phyloP scores from a whole-genome alignment of 2,329 filamentous ascomycete species.

The Ophiognomonia clavigignenti-juglandacearum region DNA sequence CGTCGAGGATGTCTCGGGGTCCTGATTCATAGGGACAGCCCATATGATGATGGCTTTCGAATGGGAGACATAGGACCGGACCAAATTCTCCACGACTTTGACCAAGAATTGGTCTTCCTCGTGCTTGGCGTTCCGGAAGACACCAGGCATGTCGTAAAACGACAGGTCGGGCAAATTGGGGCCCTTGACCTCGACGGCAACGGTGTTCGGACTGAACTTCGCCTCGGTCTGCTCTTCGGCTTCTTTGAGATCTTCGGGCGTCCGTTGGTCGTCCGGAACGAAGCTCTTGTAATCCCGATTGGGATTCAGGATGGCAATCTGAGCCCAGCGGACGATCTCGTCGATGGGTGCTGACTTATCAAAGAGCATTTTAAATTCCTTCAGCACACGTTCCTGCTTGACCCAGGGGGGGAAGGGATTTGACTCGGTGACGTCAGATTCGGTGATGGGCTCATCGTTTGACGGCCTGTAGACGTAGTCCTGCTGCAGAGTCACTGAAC shows the following conservation, averaged over 20 bases:
- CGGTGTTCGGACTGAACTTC: conserved; percentile 77
- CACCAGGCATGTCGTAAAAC: conserved; percentile 81
- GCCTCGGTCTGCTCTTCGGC: conserved; percentile 45
- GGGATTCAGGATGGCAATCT: conserved; percentile 72
- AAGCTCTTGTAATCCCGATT: conserved; percentile 46
- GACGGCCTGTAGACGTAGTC: conserved; percentile 55
- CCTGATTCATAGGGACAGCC: conserved; percentile 71
- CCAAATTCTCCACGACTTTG: conserved; percentile 65
- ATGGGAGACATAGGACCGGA: conserved; percentile 64
- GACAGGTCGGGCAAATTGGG: conserved; percentile 68
- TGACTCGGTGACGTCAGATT: conserved; percentile 40
- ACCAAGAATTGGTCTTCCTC: conserved; percentile 65
- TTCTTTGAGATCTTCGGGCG: conserved; percentile 20
- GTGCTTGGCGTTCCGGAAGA: conserved; percentile 66
- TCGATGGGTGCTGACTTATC: conserved; percentile 62
- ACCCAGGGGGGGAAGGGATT: conserved; percentile 65
- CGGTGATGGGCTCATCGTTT: conserved; percentile 32
- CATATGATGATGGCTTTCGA: conserved; percentile 71
- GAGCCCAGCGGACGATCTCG: conserved; percentile 65
- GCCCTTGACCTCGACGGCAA: conserved; percentile 70
- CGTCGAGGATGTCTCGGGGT: conserved; percentile 70
- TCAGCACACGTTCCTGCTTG: conserved; percentile 39
- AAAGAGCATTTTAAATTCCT: conserved; percentile 59
- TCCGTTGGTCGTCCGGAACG: conserved; percentile 37
- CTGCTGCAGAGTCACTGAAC: conserved; percentile 59